phyloP scores from a whole-genome alignment of 129 eudicot genomes.

The Lactuca saligna region DNA sequence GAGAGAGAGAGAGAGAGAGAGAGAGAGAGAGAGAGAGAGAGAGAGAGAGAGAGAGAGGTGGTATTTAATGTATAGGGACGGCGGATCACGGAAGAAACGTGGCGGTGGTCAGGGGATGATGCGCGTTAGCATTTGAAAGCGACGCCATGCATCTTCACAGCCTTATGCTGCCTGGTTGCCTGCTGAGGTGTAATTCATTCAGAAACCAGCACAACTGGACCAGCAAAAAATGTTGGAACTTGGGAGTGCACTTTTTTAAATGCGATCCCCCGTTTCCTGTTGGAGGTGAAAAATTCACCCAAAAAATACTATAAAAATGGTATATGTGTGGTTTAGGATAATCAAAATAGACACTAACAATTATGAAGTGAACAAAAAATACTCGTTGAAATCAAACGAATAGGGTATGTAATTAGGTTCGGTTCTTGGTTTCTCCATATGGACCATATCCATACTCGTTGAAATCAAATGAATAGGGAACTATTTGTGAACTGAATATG shows the following conservation, averaged over 20 bases:
- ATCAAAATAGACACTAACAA: no score
- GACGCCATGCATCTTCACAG: conserved; percentile 35
- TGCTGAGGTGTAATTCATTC: not conserved
- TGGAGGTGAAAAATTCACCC: not conserved
- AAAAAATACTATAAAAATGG: no score
- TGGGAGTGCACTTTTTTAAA: not conserved
- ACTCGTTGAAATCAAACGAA: no score
- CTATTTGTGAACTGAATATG: no score
- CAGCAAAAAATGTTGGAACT: conserved; percentile 10
- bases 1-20: not conserved
- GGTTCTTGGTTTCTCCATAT: no score
- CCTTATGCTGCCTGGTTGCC: conserved; percentile 9
- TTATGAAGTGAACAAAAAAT: no score
- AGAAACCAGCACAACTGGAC: conserved; percentile 10
- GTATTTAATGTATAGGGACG: not conserved
- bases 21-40: not conserved
- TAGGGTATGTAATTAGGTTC: no score
- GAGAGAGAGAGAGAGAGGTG: not conserved
- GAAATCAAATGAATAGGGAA: no score
- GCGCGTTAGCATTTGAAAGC: conserved; percentile 21
- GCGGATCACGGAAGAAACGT: conserved; percentile 18
- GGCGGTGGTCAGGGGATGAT: not conserved
- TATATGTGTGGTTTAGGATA: no score
- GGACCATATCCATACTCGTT: no score
- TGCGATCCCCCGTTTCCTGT: not conserved